phyloP scores from a whole-genome alignment of 345 rosid species.

The Acer campestre region DNA sequence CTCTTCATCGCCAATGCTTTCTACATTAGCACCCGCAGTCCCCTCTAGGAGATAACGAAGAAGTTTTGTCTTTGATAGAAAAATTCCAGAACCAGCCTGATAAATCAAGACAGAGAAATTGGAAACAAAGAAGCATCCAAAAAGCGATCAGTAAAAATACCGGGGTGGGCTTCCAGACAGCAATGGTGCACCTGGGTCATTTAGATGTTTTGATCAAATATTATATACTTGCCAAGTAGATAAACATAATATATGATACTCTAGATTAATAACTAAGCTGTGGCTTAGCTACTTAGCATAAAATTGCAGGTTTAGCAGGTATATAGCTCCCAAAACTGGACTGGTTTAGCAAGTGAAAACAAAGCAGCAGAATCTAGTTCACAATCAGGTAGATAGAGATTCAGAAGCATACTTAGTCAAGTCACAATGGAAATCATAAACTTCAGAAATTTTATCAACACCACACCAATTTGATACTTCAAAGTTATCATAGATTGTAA shows the following conservation, averaged over 20 bases:
- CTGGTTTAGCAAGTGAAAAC: background rate
- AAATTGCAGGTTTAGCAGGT: background rate
- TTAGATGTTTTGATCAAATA: background rate
- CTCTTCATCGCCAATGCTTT: slow-evolving; percentile 46
- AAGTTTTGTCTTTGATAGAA: slow-evolving; percentile 53
- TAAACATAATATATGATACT: background rate
- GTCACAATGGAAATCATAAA: background rate
- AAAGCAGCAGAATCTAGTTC: background rate
- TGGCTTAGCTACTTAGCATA: background rate
- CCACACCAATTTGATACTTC: background rate
- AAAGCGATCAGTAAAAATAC: background rate
- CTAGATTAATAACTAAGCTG: background rate
- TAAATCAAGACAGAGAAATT: slow-evolving; percentile 13
- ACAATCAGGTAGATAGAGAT: background rate
- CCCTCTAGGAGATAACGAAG: slow-evolving; percentile 76
- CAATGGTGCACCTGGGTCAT: background rate
- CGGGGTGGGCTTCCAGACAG: background rate
- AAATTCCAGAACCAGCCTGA: slow-evolving; percentile 64
- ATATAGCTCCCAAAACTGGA: background rate
- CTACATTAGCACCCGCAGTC: slow-evolving; percentile 71
- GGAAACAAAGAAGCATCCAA: background rate
- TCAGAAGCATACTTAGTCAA: background rate
- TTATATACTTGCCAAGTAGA: background rate
- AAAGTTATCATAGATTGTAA: background rate
- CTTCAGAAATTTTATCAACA: background rate